Conservation (phyloP, 306 rosid genomes). For the Hippophae gyantsensis region DNA sequence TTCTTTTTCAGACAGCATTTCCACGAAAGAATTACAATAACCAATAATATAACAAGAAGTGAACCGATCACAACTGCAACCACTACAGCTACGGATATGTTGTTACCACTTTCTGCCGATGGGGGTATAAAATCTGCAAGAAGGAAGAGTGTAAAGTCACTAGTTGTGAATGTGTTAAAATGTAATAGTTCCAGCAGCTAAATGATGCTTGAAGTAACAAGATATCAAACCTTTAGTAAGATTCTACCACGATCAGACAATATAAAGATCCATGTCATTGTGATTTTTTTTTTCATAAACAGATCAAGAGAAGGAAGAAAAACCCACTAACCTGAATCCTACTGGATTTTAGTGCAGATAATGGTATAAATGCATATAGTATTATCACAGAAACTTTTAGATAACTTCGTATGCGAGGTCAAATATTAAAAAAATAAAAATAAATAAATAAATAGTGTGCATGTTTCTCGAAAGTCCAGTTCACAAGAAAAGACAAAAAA, state of each 20-base stretch:
- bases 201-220: not conserved
- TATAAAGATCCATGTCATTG: not conserved
- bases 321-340: no score
- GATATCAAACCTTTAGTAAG: not conserved
- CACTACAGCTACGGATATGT: slow-evolving; percentile 17
- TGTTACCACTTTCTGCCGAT: slow-evolving; percentile 1
- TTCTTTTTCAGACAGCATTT: slow-evolving; percentile 10
- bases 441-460: no score
- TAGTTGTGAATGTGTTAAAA: not conserved
- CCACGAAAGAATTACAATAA: slow-evolving; percentile 26
- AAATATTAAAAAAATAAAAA: no score
- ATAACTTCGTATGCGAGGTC: no score
- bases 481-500: no score
- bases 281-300: no score
- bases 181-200: not conserved
- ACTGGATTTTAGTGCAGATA: no score
- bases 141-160: not conserved
- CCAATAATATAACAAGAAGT: slow-evolving; percentile 14
- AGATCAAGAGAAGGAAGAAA: no score
- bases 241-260: no score
- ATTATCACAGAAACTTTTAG: no score
- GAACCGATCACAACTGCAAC: slow-evolving; percentile 26
- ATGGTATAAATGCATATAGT: no score
- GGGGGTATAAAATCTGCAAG: slow-evolving; percentile 24
- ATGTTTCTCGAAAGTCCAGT: no score